These are phyloP conservation scores for Saccharomyces hybrid DNA, from an alignment of 1,139 yeast genomes.

Conservation along the genomic window DNA sequence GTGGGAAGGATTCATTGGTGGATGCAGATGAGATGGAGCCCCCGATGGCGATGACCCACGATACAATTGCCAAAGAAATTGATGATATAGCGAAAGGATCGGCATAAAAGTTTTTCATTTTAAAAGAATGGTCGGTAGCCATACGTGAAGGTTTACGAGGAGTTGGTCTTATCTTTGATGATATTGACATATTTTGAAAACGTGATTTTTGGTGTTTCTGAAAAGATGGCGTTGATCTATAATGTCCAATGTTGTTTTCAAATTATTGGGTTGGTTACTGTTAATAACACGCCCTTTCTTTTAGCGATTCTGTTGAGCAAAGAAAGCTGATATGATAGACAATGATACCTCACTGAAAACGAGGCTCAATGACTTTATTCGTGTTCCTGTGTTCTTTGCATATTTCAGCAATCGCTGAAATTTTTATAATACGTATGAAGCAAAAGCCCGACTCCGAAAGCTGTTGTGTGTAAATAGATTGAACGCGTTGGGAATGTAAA, in stretches of 20 bases:
- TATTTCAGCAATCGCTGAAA: neutral
- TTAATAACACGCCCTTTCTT: neutral
- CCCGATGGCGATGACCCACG: conserved; percentile 82
- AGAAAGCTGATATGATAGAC: neutral
- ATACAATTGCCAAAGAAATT: conserved; percentile 50
- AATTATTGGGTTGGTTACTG: neutral
- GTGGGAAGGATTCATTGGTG: conserved; percentile 47
- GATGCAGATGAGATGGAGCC: conserved; percentile 68
- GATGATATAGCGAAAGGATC: conserved; percentile 72
- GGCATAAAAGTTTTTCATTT: conserved; percentile 46
- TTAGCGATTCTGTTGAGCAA: neutral
- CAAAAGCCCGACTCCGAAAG: neutral
- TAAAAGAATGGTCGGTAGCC: neutral
- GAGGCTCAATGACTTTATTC: neutral
- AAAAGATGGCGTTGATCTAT: neutral
- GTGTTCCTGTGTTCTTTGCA: neutral
- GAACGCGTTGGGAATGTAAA: neutral
- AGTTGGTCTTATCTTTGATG: neutral
- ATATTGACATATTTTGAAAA: neutral
- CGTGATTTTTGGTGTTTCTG: neutral
- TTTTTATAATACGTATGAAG: neutral
- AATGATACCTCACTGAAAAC: neutral
- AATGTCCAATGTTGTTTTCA: neutral
- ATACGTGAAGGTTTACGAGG: neutral
- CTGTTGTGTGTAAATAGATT: neutral